These are phyloP conservation scores for Cryptococcus jaspeensis DNA, from an alignment of 1,284 basidiomycete genomes.

Conservation along the genomic window DNA sequence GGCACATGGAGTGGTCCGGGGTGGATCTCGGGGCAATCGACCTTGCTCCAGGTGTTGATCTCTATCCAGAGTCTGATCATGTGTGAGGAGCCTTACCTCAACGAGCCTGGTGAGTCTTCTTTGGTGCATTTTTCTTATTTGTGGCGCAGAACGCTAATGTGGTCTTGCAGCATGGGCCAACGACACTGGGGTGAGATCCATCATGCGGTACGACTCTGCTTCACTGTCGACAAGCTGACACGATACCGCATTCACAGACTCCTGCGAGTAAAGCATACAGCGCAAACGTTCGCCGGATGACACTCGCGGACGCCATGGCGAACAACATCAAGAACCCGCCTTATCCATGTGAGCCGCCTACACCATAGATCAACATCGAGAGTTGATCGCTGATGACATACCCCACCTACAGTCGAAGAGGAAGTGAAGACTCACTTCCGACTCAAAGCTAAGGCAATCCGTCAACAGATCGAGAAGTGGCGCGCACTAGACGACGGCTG, in stretches of 20 bases:
- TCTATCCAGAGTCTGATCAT: slow-evolving; percentile 94
- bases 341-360: slow-evolving; percentile 34
- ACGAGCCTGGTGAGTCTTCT: slow-evolving; percentile 72
- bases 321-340: slow-evolving; percentile 72
- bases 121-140: not conserved
- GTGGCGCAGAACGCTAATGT: not conserved
- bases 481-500: slow-evolving; percentile 32
- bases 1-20: slow-evolving; percentile 88
- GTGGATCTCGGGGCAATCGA: slow-evolving; percentile 81
- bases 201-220: not conserved
- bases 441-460: slow-evolving; percentile 71
- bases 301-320: slow-evolving; percentile 74
- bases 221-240: not conserved
- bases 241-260: slow-evolving; percentile 56
- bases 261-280: slow-evolving; percentile 50
- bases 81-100: slow-evolving; percentile 82
- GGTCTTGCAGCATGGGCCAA: slow-evolving; percentile 60
- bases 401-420: slow-evolving; percentile 67
- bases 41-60: slow-evolving; percentile 72
- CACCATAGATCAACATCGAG: not conserved
- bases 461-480: slow-evolving; percentile 66
- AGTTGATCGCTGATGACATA: slow-evolving; percentile 1
- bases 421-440: slow-evolving; percentile 85
- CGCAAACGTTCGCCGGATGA: slow-evolving; percentile 84
- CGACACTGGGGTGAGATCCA: slow-evolving; percentile 62